Evolutionary conservation across 2,329 filamentous ascomycete species (phyloP).

Genomic region (Fusarium citri): DNA sequence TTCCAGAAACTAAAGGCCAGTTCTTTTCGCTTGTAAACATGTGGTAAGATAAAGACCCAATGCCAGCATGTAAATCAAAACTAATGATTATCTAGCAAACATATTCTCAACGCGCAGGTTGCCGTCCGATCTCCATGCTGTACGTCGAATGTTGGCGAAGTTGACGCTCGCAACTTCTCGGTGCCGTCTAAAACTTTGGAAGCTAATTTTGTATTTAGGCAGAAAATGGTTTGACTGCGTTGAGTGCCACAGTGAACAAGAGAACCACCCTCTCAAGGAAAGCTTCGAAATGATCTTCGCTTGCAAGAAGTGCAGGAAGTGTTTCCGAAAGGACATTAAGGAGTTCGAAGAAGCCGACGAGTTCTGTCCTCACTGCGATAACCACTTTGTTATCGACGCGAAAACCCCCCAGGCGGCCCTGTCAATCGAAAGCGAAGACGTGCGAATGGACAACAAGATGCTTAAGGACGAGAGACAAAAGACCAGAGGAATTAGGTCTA

Average conservation of each 20-base stretch:
- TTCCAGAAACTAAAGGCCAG: background rate
- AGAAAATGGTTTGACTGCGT: constrained; percentile 99
- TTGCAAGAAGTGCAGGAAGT: constrained; percentile 99
- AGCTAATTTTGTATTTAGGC: constrained; percentile 62
- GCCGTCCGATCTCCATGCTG: constrained; percentile 96
- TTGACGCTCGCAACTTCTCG: background rate
- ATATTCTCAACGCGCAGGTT: constrained; percentile 98
- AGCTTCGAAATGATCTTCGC: constrained; percentile 90
- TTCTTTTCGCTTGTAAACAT: constrained; percentile 37
- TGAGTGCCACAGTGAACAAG: constrained; percentile 88
- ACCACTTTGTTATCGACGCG: constrained; percentile 96
- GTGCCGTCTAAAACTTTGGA: background rate
- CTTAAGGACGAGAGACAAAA: constrained; percentile 87
- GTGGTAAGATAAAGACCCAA: constrained; percentile 51
- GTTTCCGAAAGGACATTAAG: constrained; percentile 91
- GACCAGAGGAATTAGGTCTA: constrained; percentile 65
- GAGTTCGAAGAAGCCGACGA: constrained; percentile 98
- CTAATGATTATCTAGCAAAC: constrained; percentile 74
- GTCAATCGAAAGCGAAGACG: constrained; percentile 91
- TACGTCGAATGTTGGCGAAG: constrained; percentile 57
- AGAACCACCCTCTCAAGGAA: constrained; percentile 81
- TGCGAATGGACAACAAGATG: constrained; percentile 87
- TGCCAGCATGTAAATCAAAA: background rate
- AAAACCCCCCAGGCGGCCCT: constrained; percentile 83
- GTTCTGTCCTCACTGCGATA: constrained; percentile 99